phyloP scores from a whole-genome alignment of 768 basidiomycete genomes.

The Agaricus subrufescens region DNA sequence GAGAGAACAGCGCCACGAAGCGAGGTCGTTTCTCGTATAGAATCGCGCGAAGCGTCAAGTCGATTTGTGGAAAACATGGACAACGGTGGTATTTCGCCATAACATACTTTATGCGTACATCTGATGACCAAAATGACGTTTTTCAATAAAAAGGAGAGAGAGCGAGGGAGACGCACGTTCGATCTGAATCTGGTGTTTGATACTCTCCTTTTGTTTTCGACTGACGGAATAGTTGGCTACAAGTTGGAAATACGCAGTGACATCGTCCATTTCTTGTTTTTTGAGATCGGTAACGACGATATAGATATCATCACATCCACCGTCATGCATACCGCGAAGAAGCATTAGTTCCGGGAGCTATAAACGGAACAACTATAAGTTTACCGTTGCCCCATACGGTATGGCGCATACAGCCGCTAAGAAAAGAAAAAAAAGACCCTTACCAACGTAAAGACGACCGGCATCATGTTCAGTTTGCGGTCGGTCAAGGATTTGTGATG shows the following conservation, averaged over 20 bases:
- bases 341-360: slow-evolving; percentile 80
- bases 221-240: slow-evolving; percentile 64
- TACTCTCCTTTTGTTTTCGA: slow-evolving; percentile 57
- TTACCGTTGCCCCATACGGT: not conserved
- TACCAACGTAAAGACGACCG: slow-evolving; percentile 79
- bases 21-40: slow-evolving; percentile 73
- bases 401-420: not conserved
- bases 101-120: slow-evolving; percentile 67
- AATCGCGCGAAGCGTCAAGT: slow-evolving; percentile 71
- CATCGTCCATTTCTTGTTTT: slow-evolving; percentile 76
- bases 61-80: slow-evolving; percentile 80
- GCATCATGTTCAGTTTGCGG: slow-evolving; percentile 70
- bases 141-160: not conserved
- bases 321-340: slow-evolving; percentile 75
- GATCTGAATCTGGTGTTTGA: slow-evolving; percentile 62
- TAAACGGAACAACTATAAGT: slow-evolving; percentile 5
- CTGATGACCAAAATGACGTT: slow-evolving; percentile 16
- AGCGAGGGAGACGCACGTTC: slow-evolving; percentile 48
- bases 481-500: slow-evolving; percentile 75
- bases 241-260: slow-evolving; percentile 74
- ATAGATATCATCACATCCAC: slow-evolving; percentile 72
- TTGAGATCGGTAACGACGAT: slow-evolving; percentile 79
- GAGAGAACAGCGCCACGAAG: slow-evolving; percentile 74
- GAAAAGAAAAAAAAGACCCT: slow-evolving; percentile 14
- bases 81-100: slow-evolving; percentile 66